Evolutionary conservation across 495 filamentous ascomycete species (phyloP), one percentile per base, ranked within the genome.

Genomic region (Durotheca rogersii): DNA sequence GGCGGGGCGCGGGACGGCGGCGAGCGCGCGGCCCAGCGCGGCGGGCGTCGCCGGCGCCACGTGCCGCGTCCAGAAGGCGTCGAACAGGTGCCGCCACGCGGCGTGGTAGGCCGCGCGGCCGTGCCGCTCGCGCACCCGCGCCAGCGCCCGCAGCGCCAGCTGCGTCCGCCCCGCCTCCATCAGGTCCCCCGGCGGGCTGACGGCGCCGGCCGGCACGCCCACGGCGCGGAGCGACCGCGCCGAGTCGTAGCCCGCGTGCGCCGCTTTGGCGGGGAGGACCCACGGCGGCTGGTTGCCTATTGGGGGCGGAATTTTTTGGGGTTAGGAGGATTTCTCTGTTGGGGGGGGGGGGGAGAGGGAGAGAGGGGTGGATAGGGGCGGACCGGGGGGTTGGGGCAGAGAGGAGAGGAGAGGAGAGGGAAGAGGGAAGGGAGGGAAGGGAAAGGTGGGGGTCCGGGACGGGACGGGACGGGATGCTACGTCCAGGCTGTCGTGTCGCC

Each of bases 281-380:
- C 84, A 88, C 4, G 87, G 87, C 0, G 87, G 87, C 49, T 81
- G 81, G 69, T 91, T 90, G 30, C 85, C 84, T 80, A n/a, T n/a
- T n/a, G 23, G 4, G 43, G 30, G 6, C n/a, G n/a, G n/a, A n/a
- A n/a, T n/a, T n/a, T n/a, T n/a, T 21, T 1, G 0, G 23, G 29
- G 9, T 14, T 27, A 9, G 23, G 4, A 9, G 23, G 23, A 27
- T n/a, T n/a, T n/a, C n/a, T n/a, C n/a, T n/a, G 9, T 4, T 4
- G 23, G 23, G 23, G 23, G 23, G 23, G 23, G 4, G 9, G 23
- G 4, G 23, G 9, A 27, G 4, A 9, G 23, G 23, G 23, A 9
- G 9, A 4, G 23, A 4, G 9, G 9, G 4, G 23, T 9, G 9
- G 9, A 9, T 4, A 9, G 9, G n/a, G n/a, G n/a, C n/a, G n/a